phyloP scores from a whole-genome alignment of 2,329 filamentous ascomycete species.

The Diaporthe vaccinii region DNA sequence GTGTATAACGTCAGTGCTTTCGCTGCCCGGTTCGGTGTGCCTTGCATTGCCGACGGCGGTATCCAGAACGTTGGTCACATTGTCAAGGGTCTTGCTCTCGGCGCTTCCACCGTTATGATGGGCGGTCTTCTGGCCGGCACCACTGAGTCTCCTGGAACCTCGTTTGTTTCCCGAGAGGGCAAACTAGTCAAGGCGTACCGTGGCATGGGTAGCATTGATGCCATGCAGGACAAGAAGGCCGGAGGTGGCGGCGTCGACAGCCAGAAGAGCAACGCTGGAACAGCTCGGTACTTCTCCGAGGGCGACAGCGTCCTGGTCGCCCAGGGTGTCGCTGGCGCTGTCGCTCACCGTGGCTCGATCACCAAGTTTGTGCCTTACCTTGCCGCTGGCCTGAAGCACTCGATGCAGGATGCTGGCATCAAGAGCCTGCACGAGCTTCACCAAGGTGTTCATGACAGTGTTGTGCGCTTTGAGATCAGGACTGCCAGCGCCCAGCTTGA shows the following conservation, averaged over 20 bases:
- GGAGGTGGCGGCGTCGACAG: conserved; percentile 79
- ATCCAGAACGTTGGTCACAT: conserved; percentile 99
- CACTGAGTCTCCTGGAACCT: conserved; percentile 96
- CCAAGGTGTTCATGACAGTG: conserved; percentile 78
- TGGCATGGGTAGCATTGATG: conserved; percentile 98
- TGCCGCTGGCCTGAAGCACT: conserved; percentile 95
- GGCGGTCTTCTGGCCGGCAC: conserved; percentile 96
- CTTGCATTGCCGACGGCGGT: conserved; percentile 97
- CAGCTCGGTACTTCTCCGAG: conserved; percentile 98
- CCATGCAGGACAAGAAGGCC: conserved; percentile 99
- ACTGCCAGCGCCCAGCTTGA: conserved; percentile 96
- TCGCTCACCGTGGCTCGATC: conserved; percentile 85
- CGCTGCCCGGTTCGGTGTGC: conserved; percentile 92
- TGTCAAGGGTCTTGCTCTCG: conserved; percentile 95
- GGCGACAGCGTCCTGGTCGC: conserved; percentile 95
- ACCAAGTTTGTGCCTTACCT: conserved; percentile 97
- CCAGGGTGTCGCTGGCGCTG: conserved; percentile 92
- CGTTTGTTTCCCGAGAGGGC: conserved; percentile 95
- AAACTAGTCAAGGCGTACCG: conserved; percentile 99
- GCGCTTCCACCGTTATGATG: conserved; percentile 99
- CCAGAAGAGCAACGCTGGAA: conserved; percentile 91
- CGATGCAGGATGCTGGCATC: conserved; percentile 93
- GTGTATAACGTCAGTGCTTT: conserved; percentile 93
- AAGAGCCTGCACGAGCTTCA: conserved; percentile 84
- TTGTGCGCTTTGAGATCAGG: conserved; percentile 91